phyloP scores from a whole-genome alignment of 1,284 basidiomycete species.

The Cryptococcus sp. region DNA sequence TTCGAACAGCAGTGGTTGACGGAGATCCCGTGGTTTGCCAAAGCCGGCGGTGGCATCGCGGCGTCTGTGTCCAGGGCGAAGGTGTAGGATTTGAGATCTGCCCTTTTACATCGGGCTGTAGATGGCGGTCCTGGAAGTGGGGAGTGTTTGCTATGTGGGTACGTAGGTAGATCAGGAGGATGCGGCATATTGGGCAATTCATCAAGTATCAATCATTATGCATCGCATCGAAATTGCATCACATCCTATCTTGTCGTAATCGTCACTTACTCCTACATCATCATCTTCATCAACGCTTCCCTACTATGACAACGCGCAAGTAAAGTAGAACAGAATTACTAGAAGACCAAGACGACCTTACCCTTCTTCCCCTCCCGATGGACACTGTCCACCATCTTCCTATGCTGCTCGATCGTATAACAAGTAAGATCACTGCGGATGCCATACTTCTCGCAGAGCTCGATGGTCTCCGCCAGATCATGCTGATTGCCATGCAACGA shows the following conservation, averaged over 20 bases:
- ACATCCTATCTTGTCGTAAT: too few species aligned
- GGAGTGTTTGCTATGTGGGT: too few species aligned
- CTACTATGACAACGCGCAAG: too few species aligned
- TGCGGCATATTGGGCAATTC: background rate
- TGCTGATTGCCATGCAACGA: constrained; percentile 28
- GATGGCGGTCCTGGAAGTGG: background rate
- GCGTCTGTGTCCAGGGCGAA: constrained; percentile 9
- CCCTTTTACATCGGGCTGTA: background rate
- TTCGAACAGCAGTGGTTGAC: constrained; percentile 66
- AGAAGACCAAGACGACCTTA: constrained; percentile 24
- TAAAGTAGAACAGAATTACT: background rate
- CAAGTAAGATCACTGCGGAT: constrained; percentile 21
- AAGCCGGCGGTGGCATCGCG: constrained; percentile 23
- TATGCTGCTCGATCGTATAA: constrained; percentile 19
- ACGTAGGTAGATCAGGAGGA: background rate
- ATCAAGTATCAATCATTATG: background rate
- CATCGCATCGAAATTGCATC: too few species aligned
- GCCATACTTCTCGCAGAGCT: constrained; percentile 19
- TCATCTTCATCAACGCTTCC: too few species aligned
- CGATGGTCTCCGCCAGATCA: constrained; percentile 27
- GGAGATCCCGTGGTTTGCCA: constrained; percentile 51
- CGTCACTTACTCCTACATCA: too few species aligned
- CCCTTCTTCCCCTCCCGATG: constrained; percentile 20
- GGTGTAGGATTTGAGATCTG: constrained; percentile 1
- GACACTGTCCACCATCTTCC: constrained; percentile 23